These are phyloP conservation scores for Aspergillus affinis DNA, from an alignment of 495 filamentous ascomycete genomes.

Conservation along the genomic window DNA sequence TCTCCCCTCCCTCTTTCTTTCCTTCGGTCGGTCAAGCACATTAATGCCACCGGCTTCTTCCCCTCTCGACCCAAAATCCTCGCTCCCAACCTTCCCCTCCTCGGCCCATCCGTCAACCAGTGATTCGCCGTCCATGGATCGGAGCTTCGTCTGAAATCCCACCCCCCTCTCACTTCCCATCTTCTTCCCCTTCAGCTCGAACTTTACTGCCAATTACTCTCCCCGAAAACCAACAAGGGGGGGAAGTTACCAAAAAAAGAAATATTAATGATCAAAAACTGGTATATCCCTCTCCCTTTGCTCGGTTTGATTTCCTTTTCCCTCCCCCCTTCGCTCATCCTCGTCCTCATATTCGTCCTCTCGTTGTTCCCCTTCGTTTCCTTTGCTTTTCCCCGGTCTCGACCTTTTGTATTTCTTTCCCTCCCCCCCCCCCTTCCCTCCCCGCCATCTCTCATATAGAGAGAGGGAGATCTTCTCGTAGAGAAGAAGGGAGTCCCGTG, in stretches of 20 bases:
- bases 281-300: conserved; percentile 18
- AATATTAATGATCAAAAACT: conserved; percentile 2
- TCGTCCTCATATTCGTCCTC: conserved; percentile 1
- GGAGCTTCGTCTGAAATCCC: conserved; percentile 14
- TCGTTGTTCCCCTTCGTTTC: neutral
- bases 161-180: conserved; percentile 6
- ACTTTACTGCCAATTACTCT: neutral
- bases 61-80: conserved; percentile 11
- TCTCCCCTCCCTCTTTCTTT: conserved; percentile 4
- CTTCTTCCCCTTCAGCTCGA: neutral
- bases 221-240: conserved; percentile 1
- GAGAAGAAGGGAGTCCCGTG: neutral
- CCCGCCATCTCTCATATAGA: conserved; percentile 8
- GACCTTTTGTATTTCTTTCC: conserved; percentile 7
- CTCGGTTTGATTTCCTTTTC: conserved; percentile 20
- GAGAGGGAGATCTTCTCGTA: neutral
- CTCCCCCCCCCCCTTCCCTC: conserved; percentile 6
- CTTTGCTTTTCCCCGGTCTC: conserved; percentile 6
- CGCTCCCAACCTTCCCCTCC: conserved; percentile 16
- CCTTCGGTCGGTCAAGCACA: neutral
- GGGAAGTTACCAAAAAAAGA: conserved; percentile 11
- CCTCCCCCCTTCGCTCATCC: neutral
- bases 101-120: conserved; percentile 14
- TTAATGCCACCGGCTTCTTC: neutral
- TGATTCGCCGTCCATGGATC: conserved; percentile 15